Conservation (phyloP, 139 green algal genomes). For the Asterochloris erici region DNA sequence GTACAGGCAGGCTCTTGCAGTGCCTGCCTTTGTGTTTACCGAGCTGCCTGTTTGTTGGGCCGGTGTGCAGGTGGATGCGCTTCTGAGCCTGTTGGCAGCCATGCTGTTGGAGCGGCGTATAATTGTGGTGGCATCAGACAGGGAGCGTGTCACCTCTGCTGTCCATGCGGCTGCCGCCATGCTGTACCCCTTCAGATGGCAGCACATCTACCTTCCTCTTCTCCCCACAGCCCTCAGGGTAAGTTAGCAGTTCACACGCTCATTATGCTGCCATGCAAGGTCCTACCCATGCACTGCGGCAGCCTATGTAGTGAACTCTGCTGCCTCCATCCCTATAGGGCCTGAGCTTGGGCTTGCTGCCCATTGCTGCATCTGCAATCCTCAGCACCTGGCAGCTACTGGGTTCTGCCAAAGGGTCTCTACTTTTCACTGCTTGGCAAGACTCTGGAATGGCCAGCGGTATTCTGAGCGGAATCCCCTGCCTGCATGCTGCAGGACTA, state of each 20-base stretch:
- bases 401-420: not conserved
- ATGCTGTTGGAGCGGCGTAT: slow-evolving; percentile 77
- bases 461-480: not conserved
- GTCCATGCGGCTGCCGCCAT: slow-evolving; percentile 67
- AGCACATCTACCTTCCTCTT: slow-evolving; percentile 80
- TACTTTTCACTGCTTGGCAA: not conserved
- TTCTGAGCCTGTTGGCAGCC: slow-evolving; percentile 58
- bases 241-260: not conserved
- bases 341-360: too few relatives aligned
- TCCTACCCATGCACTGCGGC: too few relatives aligned
- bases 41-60: not conserved
- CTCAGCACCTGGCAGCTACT: not conserved
- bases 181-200: slow-evolving; percentile 76
- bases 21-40: too few relatives aligned
- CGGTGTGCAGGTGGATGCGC: slow-evolving; percentile 31
- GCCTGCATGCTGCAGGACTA: slow-evolving; percentile 55
- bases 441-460: too few relatives aligned
- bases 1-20: too few relatives aligned
- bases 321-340: too few relatives aligned
- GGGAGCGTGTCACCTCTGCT: slow-evolving; percentile 59
- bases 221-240: slow-evolving; percentile 54
- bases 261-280: too few relatives aligned
- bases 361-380: too few relatives aligned
- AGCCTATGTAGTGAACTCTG: too few relatives aligned
- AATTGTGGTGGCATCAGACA: slow-evolving; percentile 54